Base-by-base conservation (phyloP, 768 basidiomycete genomes). In the Boletus huronensis region DNA sequence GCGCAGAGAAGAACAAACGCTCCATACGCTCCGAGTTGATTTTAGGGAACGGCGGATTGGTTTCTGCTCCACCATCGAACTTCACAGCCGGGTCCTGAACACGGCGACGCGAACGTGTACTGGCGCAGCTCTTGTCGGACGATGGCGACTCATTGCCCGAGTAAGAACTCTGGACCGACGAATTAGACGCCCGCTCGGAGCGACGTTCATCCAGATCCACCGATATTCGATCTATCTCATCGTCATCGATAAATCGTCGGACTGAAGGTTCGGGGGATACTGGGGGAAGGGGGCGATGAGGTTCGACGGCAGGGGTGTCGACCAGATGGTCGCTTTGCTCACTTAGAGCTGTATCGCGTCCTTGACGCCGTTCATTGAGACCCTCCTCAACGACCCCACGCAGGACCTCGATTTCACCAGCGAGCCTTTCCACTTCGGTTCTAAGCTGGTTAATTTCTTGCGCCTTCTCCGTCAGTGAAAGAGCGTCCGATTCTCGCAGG, bases 331-430 rank as follows among this genome's bases (percentile, higher is more conserved):
- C 49, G 28, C 34, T 49, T 23, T 52, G 48, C 6, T 64, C 56
- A 25, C 54, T 53, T 17, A 19, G 39, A 29, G 56, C 54, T 23
- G 67, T 60, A 49, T 88, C 84, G 55, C 85, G 72, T 3, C 75
- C 76, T 36, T 76, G 70, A 36, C 87, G 73, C 26, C 93, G 71
- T 58, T 92, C 90, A 56, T 85, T 81, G 50, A 97, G 75, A 5
- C 92, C 92, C 54, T 90, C 87, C 68, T 95, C 90, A 1, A 98
- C 90, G 0, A 94, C 87, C 1, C 84, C 87, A 11, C 88, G 76
- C n/a, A 97, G 76, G 3, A 91, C 87, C 55, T 89, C 88, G 2
- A 98, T 90, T 70, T 98, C 93, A 4, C 85, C 84, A 0, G 82
- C 85, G 6, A 97, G 80, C 40, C 86, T 72, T 62, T 94, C 90